A percentile compares a stretch with the other conserved stretches of the same genome.
Evolutionary conservation across 2,329 filamentous ascomycete species (phyloP).

Genomic region (Paecilomyces sp.): DNA sequence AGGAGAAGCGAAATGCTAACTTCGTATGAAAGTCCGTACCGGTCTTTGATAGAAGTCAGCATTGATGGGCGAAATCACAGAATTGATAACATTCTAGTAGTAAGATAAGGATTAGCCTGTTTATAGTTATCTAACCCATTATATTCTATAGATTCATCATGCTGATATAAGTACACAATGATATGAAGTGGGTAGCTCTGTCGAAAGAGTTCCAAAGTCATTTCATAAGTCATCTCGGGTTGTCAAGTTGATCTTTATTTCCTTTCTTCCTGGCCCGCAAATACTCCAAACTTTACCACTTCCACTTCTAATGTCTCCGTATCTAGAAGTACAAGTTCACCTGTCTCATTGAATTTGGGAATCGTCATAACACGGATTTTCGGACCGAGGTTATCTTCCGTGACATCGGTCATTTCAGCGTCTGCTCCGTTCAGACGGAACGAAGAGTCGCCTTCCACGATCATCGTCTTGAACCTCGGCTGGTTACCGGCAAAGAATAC

Average conservation of each 20-base stretch:
- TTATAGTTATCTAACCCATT: neutral
- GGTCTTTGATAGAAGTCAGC: neutral
- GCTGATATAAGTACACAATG: neutral
- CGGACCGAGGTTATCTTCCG: constrained; percentile 53
- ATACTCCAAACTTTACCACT: constrained; percentile 52
- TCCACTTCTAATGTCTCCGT: constrained; percentile 76
- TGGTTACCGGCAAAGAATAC: constrained; percentile 87
- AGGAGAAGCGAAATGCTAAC: no score
- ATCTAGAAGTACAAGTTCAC: constrained; percentile 77
- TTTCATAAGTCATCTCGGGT: neutral
- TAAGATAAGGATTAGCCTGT: neutral
- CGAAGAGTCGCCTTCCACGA: constrained; percentile 50
- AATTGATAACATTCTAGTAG: neutral
- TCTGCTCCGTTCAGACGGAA: constrained; percentile 25
- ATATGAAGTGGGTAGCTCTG: neutral
- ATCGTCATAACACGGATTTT: constrained; percentile 71
- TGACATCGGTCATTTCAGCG: constrained; percentile 23
- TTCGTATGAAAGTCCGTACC: neutral
- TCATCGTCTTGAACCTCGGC: constrained; percentile 64
- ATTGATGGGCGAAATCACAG: neutral
- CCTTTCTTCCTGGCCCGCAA: constrained; percentile 27
- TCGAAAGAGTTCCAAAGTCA: neutral
- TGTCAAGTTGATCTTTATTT: constrained; percentile 15
- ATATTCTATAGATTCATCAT: neutral
- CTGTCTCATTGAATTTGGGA: constrained; percentile 71